phyloP scores from a whole-genome alignment of 176 grass and related monocot species.

The Carex kokanica region DNA sequence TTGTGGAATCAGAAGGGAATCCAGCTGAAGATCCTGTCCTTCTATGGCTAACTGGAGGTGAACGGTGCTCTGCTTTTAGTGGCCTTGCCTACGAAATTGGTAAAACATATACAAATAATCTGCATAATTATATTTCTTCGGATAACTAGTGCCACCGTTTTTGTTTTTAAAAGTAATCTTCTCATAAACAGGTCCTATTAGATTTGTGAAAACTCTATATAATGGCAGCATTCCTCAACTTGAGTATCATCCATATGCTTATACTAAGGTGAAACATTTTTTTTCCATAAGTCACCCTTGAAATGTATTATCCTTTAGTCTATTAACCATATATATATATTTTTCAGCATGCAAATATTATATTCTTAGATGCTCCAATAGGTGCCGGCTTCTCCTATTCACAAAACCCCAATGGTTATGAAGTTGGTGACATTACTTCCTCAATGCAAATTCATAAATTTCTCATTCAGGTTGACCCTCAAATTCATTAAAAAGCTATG shows the following conservation, averaged over 20 bases:
- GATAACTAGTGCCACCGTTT: not conserved
- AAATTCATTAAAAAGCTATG: not conserved
- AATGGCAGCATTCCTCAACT: conserved; percentile 32
- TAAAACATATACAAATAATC: not conserved
- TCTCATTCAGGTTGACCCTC: conserved; percentile 37
- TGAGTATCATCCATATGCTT: conserved; percentile 32
- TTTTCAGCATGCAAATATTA: conserved; percentile 40
- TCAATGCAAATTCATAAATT: conserved; percentile 44
- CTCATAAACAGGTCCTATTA: conserved; percentile 33
- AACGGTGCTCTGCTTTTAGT: conserved; percentile 31
- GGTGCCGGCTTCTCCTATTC: conserved; percentile 65
- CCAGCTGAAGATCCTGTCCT: conserved; percentile 32
- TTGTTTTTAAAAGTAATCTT: not conserved
- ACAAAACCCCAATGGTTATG: conserved; percentile 30
- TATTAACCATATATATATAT: not conserved
- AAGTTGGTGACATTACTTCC: conserved; percentile 33
- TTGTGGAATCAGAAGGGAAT: conserved; percentile 42
- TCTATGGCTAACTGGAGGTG: conserved; percentile 43
- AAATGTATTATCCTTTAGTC: not conserved
- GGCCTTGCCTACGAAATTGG: conserved; percentile 36
- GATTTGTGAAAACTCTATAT: conserved; percentile 30
- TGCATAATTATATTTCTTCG: not conserved
- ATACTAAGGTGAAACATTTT: conserved; percentile 34
- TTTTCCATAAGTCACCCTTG: not conserved
- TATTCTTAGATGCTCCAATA: conserved; percentile 65